Conservation (phyloP, 257 asterid species). For the Lithospermum erythrorhizon region DNA sequence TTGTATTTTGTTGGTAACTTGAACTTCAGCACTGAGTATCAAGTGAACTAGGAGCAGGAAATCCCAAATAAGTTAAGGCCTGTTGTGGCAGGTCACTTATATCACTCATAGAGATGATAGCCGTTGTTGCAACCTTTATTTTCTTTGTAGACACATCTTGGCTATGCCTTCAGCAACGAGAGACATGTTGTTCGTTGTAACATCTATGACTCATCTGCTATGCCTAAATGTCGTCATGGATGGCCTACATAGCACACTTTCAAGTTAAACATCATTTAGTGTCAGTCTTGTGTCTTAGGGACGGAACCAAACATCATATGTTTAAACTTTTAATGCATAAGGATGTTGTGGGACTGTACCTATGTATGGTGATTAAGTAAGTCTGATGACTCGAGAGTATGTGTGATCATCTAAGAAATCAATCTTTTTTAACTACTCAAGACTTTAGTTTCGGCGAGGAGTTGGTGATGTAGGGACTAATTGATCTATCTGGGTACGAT, state of each 20-base stretch:
- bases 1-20: too few species aligned
- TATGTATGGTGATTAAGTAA: too few species aligned
- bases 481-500: too few species aligned
- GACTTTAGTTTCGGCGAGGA: too few species aligned
- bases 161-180: conserved; percentile 63
- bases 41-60: conserved; percentile 71
- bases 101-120: conserved; percentile 28
- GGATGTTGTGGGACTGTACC: too few species aligned
- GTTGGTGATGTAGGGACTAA: too few species aligned
- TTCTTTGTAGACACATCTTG: conserved; percentile 49
- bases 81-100: conserved; percentile 41
- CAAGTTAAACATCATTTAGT: conserved; percentile 27
- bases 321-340: too few species aligned
- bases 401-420: too few species aligned
- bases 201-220: conserved; percentile 56
- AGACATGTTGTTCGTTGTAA: conserved; percentile 55
- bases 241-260: conserved; percentile 51
- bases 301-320: too few species aligned
- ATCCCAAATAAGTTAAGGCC: conserved; percentile 47
- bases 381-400: too few species aligned
- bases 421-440: too few species aligned
- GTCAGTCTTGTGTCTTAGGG: too few species aligned
- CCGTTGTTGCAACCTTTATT: conserved; percentile 32
- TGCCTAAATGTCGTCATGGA: conserved; percentile 47
- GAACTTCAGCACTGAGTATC: conserved; percentile 65